Base-by-base conservation (phyloP, 2,329 filamentous ascomycete genomes). In the Aschersonia sp. region DNA sequence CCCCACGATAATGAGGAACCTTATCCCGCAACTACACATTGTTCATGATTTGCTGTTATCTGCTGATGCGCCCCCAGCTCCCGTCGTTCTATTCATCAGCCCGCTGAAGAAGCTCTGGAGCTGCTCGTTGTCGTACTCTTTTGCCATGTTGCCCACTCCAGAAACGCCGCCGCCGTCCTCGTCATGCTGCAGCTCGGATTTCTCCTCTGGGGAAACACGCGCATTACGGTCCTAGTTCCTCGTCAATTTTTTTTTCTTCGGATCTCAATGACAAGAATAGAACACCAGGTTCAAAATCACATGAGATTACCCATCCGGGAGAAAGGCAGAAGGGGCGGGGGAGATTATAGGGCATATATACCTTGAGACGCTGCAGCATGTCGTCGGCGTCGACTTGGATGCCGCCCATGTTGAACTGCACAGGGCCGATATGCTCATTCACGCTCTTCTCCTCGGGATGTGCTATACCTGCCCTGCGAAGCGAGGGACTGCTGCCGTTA, bases 331-430 rank as follows among this genome's bases (percentile, higher is more conserved):
- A 32, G 10, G 29, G 6, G 12, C n/a, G 2, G 35, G n/a, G 10
- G 30, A 5, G n/a, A 37, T 3, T 22, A 22, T 22, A 22, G 22
- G 22, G 22, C 22, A 11, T 12, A 14, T 30, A 67, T 58, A 90
- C 87, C 77, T 88, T 89, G 51, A 94, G 71, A 56, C 84, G 79
- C 63, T 88, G 84, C 49, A 95, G 68, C 84, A 94, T 92, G 58
- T 95, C 88, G 59, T 95, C 89, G 7, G 88, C 88, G 65, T 95
- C 88, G 32, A 95, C 86, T 61, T 95, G 88, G 52, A 98, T 95
- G 47, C 92, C 92, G 41, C 92, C 92, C 76, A 98, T 92, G 62
- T 98, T 98, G 69, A 97, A 95, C 60, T 95, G 88, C 53, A 95
- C 88, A 0, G 89, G 88, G 0, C 89, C 89, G 58, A 95, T 94